These are phyloP conservation scores for Solanum lignicaule DNA, from an alignment of 257 asterid genomes.

Conservation along the genomic window DNA sequence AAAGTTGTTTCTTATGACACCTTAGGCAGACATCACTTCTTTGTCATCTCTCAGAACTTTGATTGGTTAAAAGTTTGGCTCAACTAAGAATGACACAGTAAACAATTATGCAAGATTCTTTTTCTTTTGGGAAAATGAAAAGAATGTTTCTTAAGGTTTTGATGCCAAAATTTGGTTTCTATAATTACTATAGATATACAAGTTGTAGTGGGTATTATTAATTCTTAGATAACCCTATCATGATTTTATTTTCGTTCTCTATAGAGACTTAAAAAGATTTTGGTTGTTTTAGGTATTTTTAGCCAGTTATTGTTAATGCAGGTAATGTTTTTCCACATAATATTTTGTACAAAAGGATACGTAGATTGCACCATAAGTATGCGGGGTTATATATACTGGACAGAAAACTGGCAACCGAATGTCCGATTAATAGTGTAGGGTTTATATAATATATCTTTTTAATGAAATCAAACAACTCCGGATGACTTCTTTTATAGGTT, in stretches of 20 bases:
- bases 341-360: not conserved
- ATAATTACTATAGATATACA: not conserved
- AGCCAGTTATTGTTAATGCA: not conserved
- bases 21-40: not conserved
- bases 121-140: not conserved
- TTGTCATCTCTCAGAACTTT: not conserved
- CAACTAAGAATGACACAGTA: not conserved
- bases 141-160: not conserved
- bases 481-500: not conserved
- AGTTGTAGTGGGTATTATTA: not conserved
- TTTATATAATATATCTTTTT: not conserved
- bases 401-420: not conserved
- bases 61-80: not conserved
- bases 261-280: not conserved
- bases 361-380: not conserved
- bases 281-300: not conserved
- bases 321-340: not conserved
- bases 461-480: not conserved
- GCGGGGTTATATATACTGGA: not conserved
- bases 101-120: not conserved
- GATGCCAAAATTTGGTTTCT: not conserved
- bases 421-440: not conserved
- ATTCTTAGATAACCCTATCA: not conserved
- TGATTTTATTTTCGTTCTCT: not conserved
- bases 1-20: not conserved